Conservation (phyloP, 495 filamentous ascomycete genomes). For the Neohortaea acidophila region DNA sequence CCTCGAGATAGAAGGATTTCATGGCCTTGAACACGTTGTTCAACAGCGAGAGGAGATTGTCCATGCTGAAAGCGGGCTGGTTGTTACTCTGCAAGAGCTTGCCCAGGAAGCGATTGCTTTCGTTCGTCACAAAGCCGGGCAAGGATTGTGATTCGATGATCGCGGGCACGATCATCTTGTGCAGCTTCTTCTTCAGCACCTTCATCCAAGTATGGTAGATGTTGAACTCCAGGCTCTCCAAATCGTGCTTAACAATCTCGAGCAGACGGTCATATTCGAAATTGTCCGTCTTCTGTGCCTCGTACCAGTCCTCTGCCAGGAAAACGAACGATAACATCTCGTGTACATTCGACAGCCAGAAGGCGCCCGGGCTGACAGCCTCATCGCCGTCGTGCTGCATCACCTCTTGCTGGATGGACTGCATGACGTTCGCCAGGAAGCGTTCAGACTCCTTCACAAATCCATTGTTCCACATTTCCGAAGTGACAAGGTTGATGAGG, state of each 20-base stretch:
- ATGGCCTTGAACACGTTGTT: slow-evolving; percentile 97
- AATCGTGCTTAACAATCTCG: slow-evolving; percentile 97
- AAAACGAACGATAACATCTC: slow-evolving; percentile 99
- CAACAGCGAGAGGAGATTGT: slow-evolving; percentile 87
- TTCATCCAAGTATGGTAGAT: slow-evolving; percentile 99
- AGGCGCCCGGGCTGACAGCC: slow-evolving; percentile 90
- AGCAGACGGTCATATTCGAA: slow-evolving; percentile 96
- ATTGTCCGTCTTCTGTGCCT: slow-evolving; percentile 97
- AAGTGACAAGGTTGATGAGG: slow-evolving; percentile 96
- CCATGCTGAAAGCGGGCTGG: slow-evolving; percentile 92
- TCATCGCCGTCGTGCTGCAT: slow-evolving; percentile 98
- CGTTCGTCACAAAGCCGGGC: slow-evolving; percentile 95
- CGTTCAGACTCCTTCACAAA: slow-evolving; percentile 99
- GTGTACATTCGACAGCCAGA: slow-evolving; percentile 98
- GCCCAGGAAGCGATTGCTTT: slow-evolving; percentile 93
- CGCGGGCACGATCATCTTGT: slow-evolving; percentile 98
- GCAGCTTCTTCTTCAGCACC: slow-evolving; percentile 94
- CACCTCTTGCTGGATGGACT: slow-evolving; percentile 96
- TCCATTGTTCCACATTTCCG: slow-evolving; percentile 99
- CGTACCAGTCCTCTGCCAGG: slow-evolving; percentile 98
- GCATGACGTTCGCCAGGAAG: slow-evolving; percentile 98
- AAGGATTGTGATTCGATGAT: slow-evolving; percentile 98
- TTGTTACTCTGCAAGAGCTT: slow-evolving; percentile 83
- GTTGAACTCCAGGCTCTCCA: slow-evolving; percentile 98
- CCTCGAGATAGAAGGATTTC: slow-evolving; percentile 95